Conservation (phyloP, 805 yeast species). For the Zygotorulaspora chibaensis region DNA sequence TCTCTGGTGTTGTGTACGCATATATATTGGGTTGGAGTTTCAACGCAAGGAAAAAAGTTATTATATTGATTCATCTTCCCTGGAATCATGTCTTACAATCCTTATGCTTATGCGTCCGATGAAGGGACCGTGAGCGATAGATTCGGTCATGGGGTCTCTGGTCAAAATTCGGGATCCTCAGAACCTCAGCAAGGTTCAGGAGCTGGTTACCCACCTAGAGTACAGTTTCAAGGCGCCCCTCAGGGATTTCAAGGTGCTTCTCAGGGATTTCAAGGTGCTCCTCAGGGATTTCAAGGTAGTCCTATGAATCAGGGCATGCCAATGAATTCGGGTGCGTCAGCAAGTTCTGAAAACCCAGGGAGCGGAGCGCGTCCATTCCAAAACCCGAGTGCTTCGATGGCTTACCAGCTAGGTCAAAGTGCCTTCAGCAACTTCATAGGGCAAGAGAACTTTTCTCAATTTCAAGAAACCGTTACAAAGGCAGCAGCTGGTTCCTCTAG, state of each 20-base stretch:
- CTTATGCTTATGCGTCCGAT: constrained; percentile 38
- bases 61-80: no score
- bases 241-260: constrained; percentile 23
- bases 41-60: background rate
- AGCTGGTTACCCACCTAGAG: constrained; percentile 15
- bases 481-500: constrained; percentile 42
- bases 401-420: constrained; percentile 80
- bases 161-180: constrained; percentile 4
- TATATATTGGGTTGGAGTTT: no score
- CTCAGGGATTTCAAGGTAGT: constrained; percentile 26
- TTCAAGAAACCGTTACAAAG: constrained; percentile 46
- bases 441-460: constrained; percentile 55
- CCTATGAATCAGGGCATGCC: constrained; percentile 23
- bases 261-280: constrained; percentile 34
- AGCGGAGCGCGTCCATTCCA: constrained; percentile 41
- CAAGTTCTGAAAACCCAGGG: constrained; percentile 27
- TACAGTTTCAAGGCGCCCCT: constrained; percentile 35
- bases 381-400: constrained; percentile 79
- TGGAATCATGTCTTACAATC: constrained; percentile 42
- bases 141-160: constrained; percentile 8
- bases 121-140: constrained; percentile 18
- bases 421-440: constrained; percentile 51
- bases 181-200: constrained; percentile 6
- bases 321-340: constrained; percentile 17
- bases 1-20: no score